Evolutionary conservation across 108 stramenopile species (phyloP), one percentile per base, ranked within the genome.

Genomic region (Cyclotella choctawhatcheeana): DNA sequence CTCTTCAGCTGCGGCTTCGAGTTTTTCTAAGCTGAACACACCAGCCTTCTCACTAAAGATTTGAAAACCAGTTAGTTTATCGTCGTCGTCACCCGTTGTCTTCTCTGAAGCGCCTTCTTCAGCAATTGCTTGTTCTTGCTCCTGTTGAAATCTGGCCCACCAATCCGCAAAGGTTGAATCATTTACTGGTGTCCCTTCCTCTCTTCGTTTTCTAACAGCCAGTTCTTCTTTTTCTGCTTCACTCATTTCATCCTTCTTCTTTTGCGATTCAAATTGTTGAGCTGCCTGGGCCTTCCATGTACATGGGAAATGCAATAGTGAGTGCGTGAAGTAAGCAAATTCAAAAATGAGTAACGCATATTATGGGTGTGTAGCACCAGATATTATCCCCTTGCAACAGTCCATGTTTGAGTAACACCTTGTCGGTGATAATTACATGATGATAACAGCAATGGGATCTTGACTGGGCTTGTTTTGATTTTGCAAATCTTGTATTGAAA

Each of bases 171-270:
- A 95, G 5, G 83, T 87, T 59, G 89, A 89, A 26, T 83, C 69
- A 45, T 68, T 95, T 20, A 86, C 86, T 13, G 91, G 90, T 14
- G 91, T 95, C 43, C 94, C 94, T 75, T 92, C 94, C 58, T 86
- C 90, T 32, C 94, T 85, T 50, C 90, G 84, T 84, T 87, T 91
- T 20, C 89, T 88, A 2, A 95, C 89, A 7, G 82, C 87, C 32
- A 89, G 62, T 64, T 95, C 91, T 83, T 95, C 94, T 33, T 75
- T 44, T 73, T 95, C 94, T 5, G 94, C 86, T 70, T 86, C 75
- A 4, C 89, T 88, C 74, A 92, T 71, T 65, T 87, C 86, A 60
- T 91, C 88, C 25, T 72, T 69, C 29, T 84, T 61, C 71, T 89
- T 90, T 82, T 95, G 94, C 1, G 90, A 64, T 74, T 95, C 94